Percentiles rank a stretch among this genome's conserved stretches.
These are phyloP conservation scores for Chenopodium album DNA, from an alignment of 148 eudicot species.

Conservation along the genomic window DNA sequence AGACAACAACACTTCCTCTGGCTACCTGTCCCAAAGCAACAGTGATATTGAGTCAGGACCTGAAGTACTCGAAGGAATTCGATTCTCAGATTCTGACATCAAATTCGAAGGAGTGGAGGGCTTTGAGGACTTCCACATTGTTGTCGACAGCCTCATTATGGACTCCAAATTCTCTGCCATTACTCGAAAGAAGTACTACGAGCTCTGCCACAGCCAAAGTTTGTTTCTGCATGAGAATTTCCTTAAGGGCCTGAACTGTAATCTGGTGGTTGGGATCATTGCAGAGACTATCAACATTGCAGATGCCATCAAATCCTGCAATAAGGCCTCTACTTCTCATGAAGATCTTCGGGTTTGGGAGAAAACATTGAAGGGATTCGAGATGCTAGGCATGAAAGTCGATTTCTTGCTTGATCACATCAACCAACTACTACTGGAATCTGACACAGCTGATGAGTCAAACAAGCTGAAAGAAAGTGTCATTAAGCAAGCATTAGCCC, in stretches of 20 bases:
- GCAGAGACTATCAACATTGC: conserved; percentile 47
- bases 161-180: conserved; percentile 41
- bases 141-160: conserved; percentile 34
- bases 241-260: conserved; percentile 33
- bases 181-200: conserved; percentile 44
- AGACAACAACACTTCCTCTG: background rate
- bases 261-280: conserved; percentile 45
- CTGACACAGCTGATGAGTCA: conserved; percentile 3
- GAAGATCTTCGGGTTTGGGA: conserved; percentile 42
- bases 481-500: conserved; percentile 17
- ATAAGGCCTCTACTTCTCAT: conserved; percentile 5
- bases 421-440: conserved; percentile 26
- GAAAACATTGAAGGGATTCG: conserved; percentile 46
- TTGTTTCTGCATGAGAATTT: conserved; percentile 43
- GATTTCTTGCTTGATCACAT: conserved; percentile 37
- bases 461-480: conserved; percentile 20
- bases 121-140: conserved; percentile 38
- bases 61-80: conserved; percentile 30
- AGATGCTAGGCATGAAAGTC: conserved; percentile 51
- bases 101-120: conserved; percentile 11
- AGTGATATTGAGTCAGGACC: conserved; percentile 18
- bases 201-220: conserved; percentile 45
- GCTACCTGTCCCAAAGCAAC: conserved; percentile 4
- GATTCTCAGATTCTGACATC: conserved; percentile 27
- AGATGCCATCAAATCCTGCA: conserved; percentile 48